Percentiles rank a stretch among this genome's conserved stretches.
Conservation (phyloP, 805 yeast genomes). For the Cyberlindnera mississippiensis region DNA sequence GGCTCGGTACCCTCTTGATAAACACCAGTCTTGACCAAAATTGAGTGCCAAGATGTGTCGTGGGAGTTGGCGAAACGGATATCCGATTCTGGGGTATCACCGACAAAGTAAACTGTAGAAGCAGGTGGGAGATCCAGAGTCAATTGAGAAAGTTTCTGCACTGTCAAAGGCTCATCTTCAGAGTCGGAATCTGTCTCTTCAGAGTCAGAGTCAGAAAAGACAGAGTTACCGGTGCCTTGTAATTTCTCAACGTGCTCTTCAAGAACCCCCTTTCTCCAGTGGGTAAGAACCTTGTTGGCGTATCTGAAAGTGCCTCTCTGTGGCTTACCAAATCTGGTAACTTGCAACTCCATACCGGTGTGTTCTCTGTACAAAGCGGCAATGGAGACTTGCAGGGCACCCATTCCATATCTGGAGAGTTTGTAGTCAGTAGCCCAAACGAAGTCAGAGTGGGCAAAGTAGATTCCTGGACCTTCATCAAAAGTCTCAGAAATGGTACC, state of each 20-base stretch:
- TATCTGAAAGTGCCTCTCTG: constrained; percentile 82
- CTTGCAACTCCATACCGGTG: constrained; percentile 76
- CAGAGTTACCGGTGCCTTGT: constrained; percentile 32
- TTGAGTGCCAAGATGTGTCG: constrained; percentile 81
- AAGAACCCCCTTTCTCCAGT: constrained; percentile 76
- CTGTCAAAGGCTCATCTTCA: constrained; percentile 42
- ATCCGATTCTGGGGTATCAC: constrained; percentile 88
- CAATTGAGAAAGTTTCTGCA: constrained; percentile 41
- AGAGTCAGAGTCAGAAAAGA: constrained; percentile 25
- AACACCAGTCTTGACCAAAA: constrained; percentile 83
- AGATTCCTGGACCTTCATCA: constrained; percentile 77
- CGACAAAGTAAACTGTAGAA: constrained; percentile 82
- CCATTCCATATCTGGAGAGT: constrained; percentile 87
- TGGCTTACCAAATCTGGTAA: constrained; percentile 86
- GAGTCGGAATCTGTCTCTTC: constrained; percentile 28
- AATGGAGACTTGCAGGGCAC: constrained; percentile 85
- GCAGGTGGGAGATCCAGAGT: constrained; percentile 71
- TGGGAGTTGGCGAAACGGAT: constrained; percentile 85
- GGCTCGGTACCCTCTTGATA: constrained; percentile 78
- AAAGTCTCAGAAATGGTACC: constrained; percentile 70
- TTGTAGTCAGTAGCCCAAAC: constrained; percentile 90
- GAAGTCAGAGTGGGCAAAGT: constrained; percentile 88
- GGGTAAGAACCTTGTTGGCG: constrained; percentile 71
- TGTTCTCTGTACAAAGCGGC: constrained; percentile 82
- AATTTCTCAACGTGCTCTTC: constrained; percentile 64